Evolutionary conservation across 2,329 filamentous ascomycete species (phyloP).

Genomic region (Microascus cirrosus): DNA sequence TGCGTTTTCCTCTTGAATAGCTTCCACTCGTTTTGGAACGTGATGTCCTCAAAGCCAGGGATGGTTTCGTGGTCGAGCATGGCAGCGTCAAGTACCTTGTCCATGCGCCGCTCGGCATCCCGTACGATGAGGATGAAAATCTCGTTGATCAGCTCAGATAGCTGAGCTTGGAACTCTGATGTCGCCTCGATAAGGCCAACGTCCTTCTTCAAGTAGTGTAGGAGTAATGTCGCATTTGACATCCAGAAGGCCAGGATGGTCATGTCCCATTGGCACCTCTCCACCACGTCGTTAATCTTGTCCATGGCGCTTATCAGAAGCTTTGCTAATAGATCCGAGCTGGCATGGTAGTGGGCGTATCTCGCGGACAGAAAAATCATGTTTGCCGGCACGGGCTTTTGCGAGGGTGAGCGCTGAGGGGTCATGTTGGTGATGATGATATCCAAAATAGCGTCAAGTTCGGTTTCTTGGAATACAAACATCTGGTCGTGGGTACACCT

Average conservation of each 20-base stretch:
- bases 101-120: constrained; percentile 88
- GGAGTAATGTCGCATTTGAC: constrained; percentile 87
- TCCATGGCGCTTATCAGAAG: constrained; percentile 82
- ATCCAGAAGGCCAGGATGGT: constrained; percentile 98
- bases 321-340: constrained; percentile 67
- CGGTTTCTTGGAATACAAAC: constrained; percentile 97
- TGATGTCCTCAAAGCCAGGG: constrained; percentile 90
- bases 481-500: constrained; percentile 94
- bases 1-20: constrained; percentile 87
- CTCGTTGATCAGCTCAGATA: constrained; percentile 92
- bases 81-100: constrained; percentile 85
- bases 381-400: constrained; percentile 95
- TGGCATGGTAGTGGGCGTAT: constrained; percentile 95
- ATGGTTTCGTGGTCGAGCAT: constrained; percentile 99
- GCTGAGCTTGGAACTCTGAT: constrained; percentile 79
- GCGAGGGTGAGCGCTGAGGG: constrained; percentile 86
- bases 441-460: constrained; percentile 83
- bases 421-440: constrained; percentile 98
- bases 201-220: constrained; percentile 97
- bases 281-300: constrained; percentile 95
- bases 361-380: constrained; percentile 91
- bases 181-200: constrained; percentile 69
- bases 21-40: constrained; percentile 98
- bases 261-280: constrained; percentile 97
- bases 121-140: constrained; percentile 97